Conservation (phyloP, 257 asterid genomes). For the Solanum okadae region DNA sequence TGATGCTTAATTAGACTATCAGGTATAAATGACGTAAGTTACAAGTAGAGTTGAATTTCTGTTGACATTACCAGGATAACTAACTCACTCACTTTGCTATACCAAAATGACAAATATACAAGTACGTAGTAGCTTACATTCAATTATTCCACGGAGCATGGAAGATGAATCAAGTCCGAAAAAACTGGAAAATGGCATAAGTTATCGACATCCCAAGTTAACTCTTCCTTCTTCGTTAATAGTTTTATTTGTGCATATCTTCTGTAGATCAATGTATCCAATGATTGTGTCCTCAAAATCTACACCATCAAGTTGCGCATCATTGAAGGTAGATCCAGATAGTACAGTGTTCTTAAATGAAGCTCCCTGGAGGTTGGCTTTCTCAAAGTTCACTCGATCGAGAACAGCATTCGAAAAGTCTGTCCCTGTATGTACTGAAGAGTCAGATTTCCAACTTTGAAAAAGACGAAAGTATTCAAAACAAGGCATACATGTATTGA, state of each 20-base stretch:
- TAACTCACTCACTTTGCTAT: background rate
- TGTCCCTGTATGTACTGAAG: constrained; percentile 40
- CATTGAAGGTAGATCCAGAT: constrained; percentile 79
- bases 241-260: constrained; percentile 66
- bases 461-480: background rate
- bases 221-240: constrained; percentile 58
- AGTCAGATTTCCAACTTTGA: background rate
- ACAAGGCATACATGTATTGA: background rate
- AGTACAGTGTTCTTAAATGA: constrained; percentile 72
- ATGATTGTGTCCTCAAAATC: constrained; percentile 88
- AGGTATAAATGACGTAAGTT: background rate
- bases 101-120: background rate
- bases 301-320: constrained; percentile 70
- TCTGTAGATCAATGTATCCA: constrained; percentile 86
- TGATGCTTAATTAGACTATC: background rate
- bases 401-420: constrained; percentile 87
- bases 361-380: constrained; percentile 76
- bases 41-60: background rate
- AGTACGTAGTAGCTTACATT: background rate
- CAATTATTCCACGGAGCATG: background rate
- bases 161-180: background rate
- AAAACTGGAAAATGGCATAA: background rate
- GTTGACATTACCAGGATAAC: background rate
- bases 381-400: constrained; percentile 81
- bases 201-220: constrained; percentile 72